Base-by-base conservation (phyloP, 257 asterid species). In the Sherardia arvensis region DNA sequence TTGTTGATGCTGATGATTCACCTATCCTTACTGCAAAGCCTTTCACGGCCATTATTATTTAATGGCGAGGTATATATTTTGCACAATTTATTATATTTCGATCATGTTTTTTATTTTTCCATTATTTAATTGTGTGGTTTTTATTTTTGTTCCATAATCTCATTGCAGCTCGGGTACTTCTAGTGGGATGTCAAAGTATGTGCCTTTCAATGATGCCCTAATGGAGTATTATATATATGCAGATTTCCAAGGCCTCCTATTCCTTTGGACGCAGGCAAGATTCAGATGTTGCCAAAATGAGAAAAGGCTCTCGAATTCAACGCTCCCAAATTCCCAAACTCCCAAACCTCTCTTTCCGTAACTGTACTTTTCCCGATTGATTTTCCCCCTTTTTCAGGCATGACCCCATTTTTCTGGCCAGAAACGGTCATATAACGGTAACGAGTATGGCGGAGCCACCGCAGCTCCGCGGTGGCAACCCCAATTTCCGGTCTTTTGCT, bases 151-250 rank as follows among this genome's bases (percentile, higher is more conserved):
- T 79, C 74, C 87, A 90, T 93, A 93, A 36, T 73, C 83, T 64
- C n/a, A 12, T 74, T 79, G 77, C 86, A 93, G 99, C 69, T 89
- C 99, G 17, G 99, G 99, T 59, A 93, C 99, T 0, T 90, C 96
- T 76, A 88, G 83, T 55, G 99, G 99, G 75, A 93, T 79, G 92
- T 97, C 99, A n/a, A 93, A 93, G 90, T 84, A 90, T 75, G 99
- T 93, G 34, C 99, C 97, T 66, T 93, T 93, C 83, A 93, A 87
- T 77, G 96, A 90, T 70, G 97, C 83, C 71, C 77, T 93, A 77
- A 76, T 90, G 92, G 95, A 93, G 34, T 73, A 82, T 62, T 90
- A 97, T 89, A 97, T 15, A 83, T 14, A 83, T 84, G 90, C 99
- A 90, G 65, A 84, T 93, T 21, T 87, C 40, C 81, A 87, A 81